Evolutionary conservation across 805 yeast species (phyloP).

Genomic region (Suhomyces canberraensis): DNA sequence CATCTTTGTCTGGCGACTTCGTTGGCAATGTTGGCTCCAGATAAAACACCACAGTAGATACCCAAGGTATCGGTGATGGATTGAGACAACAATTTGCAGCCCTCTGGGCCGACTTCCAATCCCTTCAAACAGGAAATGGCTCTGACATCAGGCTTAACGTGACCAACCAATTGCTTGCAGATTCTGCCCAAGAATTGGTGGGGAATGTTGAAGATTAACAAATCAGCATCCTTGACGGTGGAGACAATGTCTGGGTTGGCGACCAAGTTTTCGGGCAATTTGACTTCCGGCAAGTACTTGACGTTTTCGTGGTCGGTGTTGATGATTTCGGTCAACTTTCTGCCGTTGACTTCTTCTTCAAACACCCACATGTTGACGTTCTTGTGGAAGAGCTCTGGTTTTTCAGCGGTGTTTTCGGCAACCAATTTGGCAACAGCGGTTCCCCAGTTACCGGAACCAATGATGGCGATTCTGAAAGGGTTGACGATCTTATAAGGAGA

Average conservation of each 20-base stretch:
- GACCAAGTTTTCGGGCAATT: conserved; percentile 77
- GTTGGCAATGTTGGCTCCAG: conserved; percentile 96
- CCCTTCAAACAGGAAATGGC: conserved; percentile 97
- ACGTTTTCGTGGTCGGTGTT: conserved; percentile 91
- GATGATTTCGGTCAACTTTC: conserved; percentile 83
- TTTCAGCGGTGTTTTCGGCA: conserved; percentile 77
- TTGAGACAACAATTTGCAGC: conserved; percentile 79
- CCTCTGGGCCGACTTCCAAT: conserved; percentile 79
- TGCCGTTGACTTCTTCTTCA: conserved; percentile 78
- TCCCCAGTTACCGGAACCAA: conserved; percentile 99
- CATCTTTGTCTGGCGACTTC: conserved; percentile 94
- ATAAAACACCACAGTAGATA: conserved; percentile 90
- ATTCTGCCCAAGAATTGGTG: conserved; percentile 89
- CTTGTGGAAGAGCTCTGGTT: conserved; percentile 67
- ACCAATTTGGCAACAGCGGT: conserved; percentile 94
- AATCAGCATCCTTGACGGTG: conserved; percentile 78
- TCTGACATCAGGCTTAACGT: conserved; percentile 65
- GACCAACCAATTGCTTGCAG: conserved; percentile 71
- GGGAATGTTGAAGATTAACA: conserved; percentile 91
- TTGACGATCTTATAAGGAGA: conserved; percentile 30
- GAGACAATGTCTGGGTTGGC: conserved; percentile 84
- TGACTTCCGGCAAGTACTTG: conserved; percentile 86
- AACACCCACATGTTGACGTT: conserved; percentile 96
- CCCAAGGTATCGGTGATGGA: conserved; percentile 78
- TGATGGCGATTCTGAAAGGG: conserved; percentile 40